A percentile compares a stretch with the other conserved stretches of the same genome.
These are phyloP conservation scores for Colletotrichum godetiae DNA, from an alignment of 2,329 filamentous ascomycete genomes.

Conservation along the genomic window DNA sequence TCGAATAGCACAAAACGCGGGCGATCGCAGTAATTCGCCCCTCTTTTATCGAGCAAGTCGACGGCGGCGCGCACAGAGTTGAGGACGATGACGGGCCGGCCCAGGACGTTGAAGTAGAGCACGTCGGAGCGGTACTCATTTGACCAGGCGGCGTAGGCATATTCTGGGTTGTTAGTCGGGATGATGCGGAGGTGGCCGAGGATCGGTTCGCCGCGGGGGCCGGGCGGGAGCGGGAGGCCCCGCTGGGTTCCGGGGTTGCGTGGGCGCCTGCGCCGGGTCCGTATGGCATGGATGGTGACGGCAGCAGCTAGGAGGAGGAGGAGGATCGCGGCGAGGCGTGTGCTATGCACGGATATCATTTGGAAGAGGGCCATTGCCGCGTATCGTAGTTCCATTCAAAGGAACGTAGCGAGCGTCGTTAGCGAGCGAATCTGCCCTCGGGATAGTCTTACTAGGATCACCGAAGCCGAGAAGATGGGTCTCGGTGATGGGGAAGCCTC, in stretches of 20 bases:
- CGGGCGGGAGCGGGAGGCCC: slow-evolving; percentile 43
- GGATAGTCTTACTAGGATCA: not conserved
- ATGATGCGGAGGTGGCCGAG: slow-evolving; percentile 57
- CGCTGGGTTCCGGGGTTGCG: not conserved
- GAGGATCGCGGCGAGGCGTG: slow-evolving; percentile 11
- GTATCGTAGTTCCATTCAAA: not conserved
- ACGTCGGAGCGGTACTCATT: slow-evolving; percentile 62
- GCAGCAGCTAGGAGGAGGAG: slow-evolving; percentile 2
- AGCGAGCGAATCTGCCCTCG: not conserved
- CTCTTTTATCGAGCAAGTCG: slow-evolving; percentile 57
- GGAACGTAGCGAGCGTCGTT: not conserved
- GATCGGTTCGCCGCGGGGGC: slow-evolving; percentile 49
- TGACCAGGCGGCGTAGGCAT: slow-evolving; percentile 44
- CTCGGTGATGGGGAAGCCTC: not conserved
- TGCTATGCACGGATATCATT: not conserved
- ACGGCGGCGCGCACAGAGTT: slow-evolving; percentile 54
- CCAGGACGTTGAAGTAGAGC: slow-evolving; percentile 43
- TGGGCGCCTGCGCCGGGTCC: not conserved
- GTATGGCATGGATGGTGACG: not conserved
- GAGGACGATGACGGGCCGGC: slow-evolving; percentile 51
- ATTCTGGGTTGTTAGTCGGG: slow-evolving; percentile 47
- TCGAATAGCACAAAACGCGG: slow-evolving; percentile 56
- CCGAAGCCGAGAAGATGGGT: not conserved
- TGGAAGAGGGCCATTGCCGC: not conserved
- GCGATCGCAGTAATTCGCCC: slow-evolving; percentile 56